Evolutionary conservation across 2,329 filamentous ascomycete species (phyloP).

Genomic region (Paracoccidioides brasiliensis): DNA sequence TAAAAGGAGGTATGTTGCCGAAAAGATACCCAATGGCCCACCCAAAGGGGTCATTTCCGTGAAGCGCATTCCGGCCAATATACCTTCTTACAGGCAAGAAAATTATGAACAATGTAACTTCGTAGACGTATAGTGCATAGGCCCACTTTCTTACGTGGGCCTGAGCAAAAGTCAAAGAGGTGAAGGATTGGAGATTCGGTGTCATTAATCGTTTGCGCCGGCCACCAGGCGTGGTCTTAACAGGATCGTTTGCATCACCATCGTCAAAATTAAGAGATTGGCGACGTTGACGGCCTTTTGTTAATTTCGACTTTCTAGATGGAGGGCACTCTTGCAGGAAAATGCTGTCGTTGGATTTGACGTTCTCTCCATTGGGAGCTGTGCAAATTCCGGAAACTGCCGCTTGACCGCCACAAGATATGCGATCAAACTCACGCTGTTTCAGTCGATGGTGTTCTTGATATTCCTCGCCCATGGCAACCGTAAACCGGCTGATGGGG

Average conservation of each 20-base stretch:
- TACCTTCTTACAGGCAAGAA: constrained; percentile 59
- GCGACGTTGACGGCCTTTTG: constrained; percentile 26
- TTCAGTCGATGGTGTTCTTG: not conserved
- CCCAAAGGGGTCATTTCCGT: constrained; percentile 67
- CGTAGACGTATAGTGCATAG: constrained; percentile 70
- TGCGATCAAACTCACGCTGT: not conserved
- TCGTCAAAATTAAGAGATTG: constrained; percentile 36
- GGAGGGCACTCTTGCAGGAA: not conserved
- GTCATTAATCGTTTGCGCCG: constrained; percentile 54
- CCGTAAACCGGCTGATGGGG: constrained; percentile 11
- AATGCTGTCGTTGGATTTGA: not conserved
- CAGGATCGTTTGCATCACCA: constrained; percentile 10
- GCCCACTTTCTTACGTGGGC: constrained; percentile 66
- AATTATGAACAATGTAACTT: constrained; percentile 51
- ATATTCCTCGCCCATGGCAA: not conserved
- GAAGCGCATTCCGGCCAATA: constrained; percentile 53
- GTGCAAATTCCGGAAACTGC: not conserved
- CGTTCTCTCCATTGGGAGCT: constrained; percentile 15
- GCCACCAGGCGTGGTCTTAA: constrained; percentile 45
- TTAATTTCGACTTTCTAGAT: constrained; percentile 16
- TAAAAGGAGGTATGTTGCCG: constrained; percentile 59
- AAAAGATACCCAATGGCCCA: constrained; percentile 88
- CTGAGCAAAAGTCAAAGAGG: constrained; percentile 67
- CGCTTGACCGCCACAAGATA: not conserved
- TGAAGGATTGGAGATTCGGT: constrained; percentile 55